Percentiles rank a stretch among this genome's conserved stretches.
These are phyloP conservation scores for Oryza brachyantha DNA, from an alignment of 176 grass and related monocot species.

Conservation along the genomic window DNA sequence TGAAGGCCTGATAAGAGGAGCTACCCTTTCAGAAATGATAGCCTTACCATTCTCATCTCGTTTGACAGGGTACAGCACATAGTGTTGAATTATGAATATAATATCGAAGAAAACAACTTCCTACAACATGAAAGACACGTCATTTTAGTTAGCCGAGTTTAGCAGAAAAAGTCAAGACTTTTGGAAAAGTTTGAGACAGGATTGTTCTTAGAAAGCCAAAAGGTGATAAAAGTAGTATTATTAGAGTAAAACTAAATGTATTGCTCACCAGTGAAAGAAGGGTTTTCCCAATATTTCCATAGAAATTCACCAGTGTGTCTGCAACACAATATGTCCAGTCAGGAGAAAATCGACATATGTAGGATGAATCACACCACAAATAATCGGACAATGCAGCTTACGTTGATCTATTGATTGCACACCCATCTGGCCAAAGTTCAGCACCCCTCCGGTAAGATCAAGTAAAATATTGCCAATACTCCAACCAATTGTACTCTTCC, in stretches of 20 bases:
- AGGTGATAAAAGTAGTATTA: background rate
- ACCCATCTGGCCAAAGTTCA: constrained; percentile 95
- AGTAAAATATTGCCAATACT: constrained; percentile 98
- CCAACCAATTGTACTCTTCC: constrained; percentile 94
- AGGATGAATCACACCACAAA: background rate
- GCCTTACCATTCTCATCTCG: constrained; percentile 50
- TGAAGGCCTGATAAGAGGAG: constrained; percentile 61
- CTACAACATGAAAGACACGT: constrained; percentile 44
- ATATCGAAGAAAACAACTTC: constrained; percentile 83
- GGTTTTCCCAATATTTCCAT: constrained; percentile 95
- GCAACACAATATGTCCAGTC: constrained; percentile 38
- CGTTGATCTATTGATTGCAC: constrained; percentile 93
- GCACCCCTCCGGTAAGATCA: constrained; percentile 71
- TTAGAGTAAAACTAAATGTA: background rate
- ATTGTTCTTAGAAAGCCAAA: background rate
- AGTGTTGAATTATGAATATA: constrained; percentile 93
- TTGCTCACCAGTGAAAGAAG: constrained; percentile 87
- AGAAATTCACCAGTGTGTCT: constrained; percentile 89
- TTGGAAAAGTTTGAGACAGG: background rate
- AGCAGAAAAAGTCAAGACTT: background rate
- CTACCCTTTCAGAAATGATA: constrained; percentile 58
- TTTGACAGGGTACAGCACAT: constrained; percentile 74
- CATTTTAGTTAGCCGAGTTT: constrained; percentile 27
- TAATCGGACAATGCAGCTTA: constrained; percentile 31
- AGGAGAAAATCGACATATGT: background rate